These are phyloP conservation scores for Coniosporium tulheliwenetii DNA, from an alignment of 2,329 filamentous ascomycete genomes.

Conservation along the genomic window DNA sequence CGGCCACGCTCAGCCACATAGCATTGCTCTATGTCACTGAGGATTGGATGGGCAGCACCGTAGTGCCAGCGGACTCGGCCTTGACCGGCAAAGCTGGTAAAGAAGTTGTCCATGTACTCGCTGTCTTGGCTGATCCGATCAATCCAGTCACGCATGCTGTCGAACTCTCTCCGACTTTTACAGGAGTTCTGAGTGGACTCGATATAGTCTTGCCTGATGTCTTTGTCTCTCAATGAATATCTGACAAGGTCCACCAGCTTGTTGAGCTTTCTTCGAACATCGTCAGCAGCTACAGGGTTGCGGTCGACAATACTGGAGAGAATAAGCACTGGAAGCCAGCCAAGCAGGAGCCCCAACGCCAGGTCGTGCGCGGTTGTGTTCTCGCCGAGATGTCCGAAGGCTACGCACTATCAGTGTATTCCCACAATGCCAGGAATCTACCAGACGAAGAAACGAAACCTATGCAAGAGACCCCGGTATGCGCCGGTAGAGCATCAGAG, in stretches of 20 bases:
- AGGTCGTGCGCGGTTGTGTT: constrained; percentile 28
- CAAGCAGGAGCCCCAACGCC: constrained; percentile 25
- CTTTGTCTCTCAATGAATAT: constrained; percentile 13
- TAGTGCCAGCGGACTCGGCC: constrained; percentile 20
- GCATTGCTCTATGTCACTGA: constrained; percentile 24
- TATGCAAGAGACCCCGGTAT: background rate
- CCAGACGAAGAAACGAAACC: background rate
- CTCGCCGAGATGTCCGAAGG: constrained; percentile 19
- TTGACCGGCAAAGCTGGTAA: constrained; percentile 25
- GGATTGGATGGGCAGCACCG: constrained; percentile 24
- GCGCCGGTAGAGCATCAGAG: too few relatives aligned
- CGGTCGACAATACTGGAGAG: constrained; percentile 29
- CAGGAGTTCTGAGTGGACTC: constrained; percentile 8
- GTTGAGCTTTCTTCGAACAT: constrained; percentile 23
- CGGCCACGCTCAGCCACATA: constrained; percentile 22
- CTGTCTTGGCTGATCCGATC: constrained; percentile 10
- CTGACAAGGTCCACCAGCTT: constrained; percentile 21
- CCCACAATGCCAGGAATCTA: background rate
- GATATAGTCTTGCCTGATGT: constrained; percentile 13
- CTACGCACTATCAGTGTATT: constrained; percentile 1
- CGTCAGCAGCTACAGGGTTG: constrained; percentile 26
- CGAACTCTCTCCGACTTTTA: constrained; percentile 8
- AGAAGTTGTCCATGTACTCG: constrained; percentile 17
- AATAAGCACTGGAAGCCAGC: constrained; percentile 30
- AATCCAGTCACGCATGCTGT: constrained; percentile 11